Evolutionary conservation across 2,329 filamentous ascomycete species (phyloP).

Genomic region (Neonectria ditissima): DNA sequence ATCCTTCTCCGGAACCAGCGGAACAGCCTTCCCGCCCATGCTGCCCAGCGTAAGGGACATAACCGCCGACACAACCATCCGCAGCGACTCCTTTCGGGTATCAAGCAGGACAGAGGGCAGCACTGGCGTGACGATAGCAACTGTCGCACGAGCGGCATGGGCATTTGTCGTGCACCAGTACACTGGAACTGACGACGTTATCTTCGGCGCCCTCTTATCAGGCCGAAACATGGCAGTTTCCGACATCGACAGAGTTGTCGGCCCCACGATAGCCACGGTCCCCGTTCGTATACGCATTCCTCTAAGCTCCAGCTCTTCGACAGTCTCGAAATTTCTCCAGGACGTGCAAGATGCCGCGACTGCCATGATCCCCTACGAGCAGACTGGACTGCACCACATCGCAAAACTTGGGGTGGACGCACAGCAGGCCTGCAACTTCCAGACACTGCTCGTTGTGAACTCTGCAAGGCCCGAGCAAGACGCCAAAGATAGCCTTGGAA

Average conservation of each 20-base stretch:
- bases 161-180: not conserved
- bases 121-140: not conserved
- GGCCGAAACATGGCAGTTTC: not conserved
- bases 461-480: not conserved
- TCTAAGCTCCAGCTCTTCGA: conserved; percentile 1
- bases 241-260: not conserved
- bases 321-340: not conserved
- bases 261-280: not conserved
- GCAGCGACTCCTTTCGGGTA: not conserved
- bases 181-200: not conserved
- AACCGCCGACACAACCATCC: not conserved
- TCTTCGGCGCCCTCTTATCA: not conserved
- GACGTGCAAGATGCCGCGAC: not conserved
- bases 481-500: conserved; percentile 2
- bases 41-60: not conserved
- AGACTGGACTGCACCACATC: conserved; percentile 1
- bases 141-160: not conserved
- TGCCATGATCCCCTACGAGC: conserved; percentile 1
- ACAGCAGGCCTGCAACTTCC: conserved; percentile 9
- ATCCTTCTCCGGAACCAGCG: not conserved
- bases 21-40: not conserved
- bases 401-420: not conserved
- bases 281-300: not conserved
- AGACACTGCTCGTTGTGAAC: conserved; percentile 16
- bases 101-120: not conserved